A percentile compares a stretch with the other conserved stretches of the same genome.
Conservation (phyloP, 495 filamentous ascomycete species). For the Hypoxylon trugodes region DNA sequence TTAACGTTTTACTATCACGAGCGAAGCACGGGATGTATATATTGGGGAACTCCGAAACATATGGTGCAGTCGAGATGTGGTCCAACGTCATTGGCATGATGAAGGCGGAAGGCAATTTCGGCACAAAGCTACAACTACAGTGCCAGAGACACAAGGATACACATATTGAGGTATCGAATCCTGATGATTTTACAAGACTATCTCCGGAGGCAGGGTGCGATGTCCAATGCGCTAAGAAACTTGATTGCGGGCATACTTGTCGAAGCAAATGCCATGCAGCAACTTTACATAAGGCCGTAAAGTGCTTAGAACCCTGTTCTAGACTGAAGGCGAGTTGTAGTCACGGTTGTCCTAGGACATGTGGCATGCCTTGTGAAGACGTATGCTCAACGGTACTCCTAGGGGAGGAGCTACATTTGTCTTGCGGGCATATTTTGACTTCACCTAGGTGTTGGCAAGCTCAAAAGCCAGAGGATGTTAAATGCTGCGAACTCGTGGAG, state of each 20-base stretch:
- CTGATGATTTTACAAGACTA: slow-evolving; percentile 63
- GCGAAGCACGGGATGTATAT: slow-evolving; percentile 80
- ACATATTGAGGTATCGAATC: slow-evolving; percentile 58
- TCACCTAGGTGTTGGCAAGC: slow-evolving; percentile 60
- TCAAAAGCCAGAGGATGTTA: slow-evolving; percentile 21
- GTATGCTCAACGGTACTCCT: slow-evolving; percentile 53
- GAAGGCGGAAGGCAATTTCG: slow-evolving; percentile 57
- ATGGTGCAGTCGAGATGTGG: slow-evolving; percentile 67
- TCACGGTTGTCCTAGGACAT: slow-evolving; percentile 64
- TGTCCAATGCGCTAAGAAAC: slow-evolving; percentile 58
- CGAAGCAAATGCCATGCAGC: slow-evolving; percentile 70
- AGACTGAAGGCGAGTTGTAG: slow-evolving; percentile 58
- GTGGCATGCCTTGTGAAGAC: slow-evolving; percentile 62
- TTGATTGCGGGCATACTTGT: slow-evolving; percentile 72
- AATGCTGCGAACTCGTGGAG: slow-evolving; percentile 49
- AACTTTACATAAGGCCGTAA: slow-evolving; percentile 62
- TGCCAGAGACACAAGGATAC: slow-evolving; percentile 70
- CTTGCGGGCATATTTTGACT: slow-evolving; percentile 66
- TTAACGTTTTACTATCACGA: slow-evolving; percentile 75
- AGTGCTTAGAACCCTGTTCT: slow-evolving; percentile 64
- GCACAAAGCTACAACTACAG: slow-evolving; percentile 59
- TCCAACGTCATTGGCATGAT: slow-evolving; percentile 64
- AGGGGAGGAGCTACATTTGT: slow-evolving; percentile 51
- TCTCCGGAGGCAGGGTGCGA: slow-evolving; percentile 73
- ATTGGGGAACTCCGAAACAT: slow-evolving; percentile 69